Evolutionary conservation across 2,329 filamentous ascomycete species (phyloP), one percentile per base, ranked within the genome.

Genomic region (Trichoderma citrinoviride): DNA sequence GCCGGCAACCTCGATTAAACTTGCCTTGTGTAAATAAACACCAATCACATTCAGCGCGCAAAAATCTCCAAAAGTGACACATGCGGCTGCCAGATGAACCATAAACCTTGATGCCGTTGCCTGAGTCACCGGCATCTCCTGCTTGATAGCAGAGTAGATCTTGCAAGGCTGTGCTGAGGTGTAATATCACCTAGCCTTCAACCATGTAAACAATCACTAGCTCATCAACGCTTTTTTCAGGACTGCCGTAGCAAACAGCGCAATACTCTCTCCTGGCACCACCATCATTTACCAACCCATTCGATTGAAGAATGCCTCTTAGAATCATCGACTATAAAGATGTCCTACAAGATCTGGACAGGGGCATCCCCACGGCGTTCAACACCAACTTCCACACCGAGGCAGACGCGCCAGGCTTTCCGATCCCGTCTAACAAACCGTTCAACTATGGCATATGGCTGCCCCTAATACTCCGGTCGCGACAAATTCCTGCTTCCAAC

Each of bases 401-500:
- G n/a, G 66, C 69, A 23, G 75, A 76, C 55, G 72, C 72, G 1
- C 72, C 74, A 5, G 65, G 71, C 27, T 68, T 75, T 25, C 55
- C 66, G 3, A 66, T 65, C 7, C 76, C 77, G 1, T 70, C 72
- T 12, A 72, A 78, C 41, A 63, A 56, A 3, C 75, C 80, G 0
- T 79, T 77, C 62, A 72, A 70, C n/a, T 81, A 79, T 68, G 68
- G 71, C n/a, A 72, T 76, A 65, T 82, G 79, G 80, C 73, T 79
- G 1, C 71, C 75, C 0, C 66, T 81, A 4, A 78, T 82, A 41
- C 70, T 77, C 0, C 61, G 66, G 23, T 76, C 73, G 6, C 77
- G 79, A 33, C 65, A 68, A 1, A 64, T 80, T 1, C 17, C 67
- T 1, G 23, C 58, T 7, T 47, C 61, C 0, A 70, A 61, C 17